Conservation (phyloP, 345 rosid genomes). For the Boechera divaricarpa region DNA sequence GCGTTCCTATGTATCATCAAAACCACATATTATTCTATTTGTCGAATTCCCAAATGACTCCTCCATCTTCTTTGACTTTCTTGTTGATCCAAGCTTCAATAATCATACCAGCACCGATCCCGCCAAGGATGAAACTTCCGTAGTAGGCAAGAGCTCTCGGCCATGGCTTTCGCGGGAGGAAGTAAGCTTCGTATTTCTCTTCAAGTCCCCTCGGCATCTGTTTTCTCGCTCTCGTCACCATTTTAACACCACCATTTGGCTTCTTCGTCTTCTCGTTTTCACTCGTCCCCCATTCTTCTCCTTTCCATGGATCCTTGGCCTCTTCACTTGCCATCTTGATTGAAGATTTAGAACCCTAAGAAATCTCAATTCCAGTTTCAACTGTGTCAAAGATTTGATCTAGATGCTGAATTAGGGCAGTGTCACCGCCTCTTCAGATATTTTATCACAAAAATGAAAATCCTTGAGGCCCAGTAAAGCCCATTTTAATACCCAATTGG, state of each 20-base stretch:
- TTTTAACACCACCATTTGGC: slow-evolving; percentile 53
- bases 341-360: too few relatives aligned
- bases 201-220: slow-evolving; percentile 81
- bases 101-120: slow-evolving; percentile 89
- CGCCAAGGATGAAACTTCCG: slow-evolving; percentile 84
- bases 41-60: slow-evolving; percentile 48
- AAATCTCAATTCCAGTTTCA: slow-evolving; percentile 5
- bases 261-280: slow-evolving; percentile 70
- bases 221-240: slow-evolving; percentile 55
- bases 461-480: neutral
- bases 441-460: neutral
- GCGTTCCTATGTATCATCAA: neutral
- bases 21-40: slow-evolving; percentile 10
- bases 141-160: slow-evolving; percentile 67
- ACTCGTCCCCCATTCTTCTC: slow-evolving; percentile 80
- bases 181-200: slow-evolving; percentile 87
- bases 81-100: slow-evolving; percentile 86
- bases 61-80: slow-evolving; percentile 65
- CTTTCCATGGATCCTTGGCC: slow-evolving; percentile 80
- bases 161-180: slow-evolving; percentile 75
- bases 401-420: neutral
- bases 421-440: neutral
- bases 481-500: neutral
- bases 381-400: neutral
- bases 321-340: slow-evolving; percentile 65